phyloP scores from a whole-genome alignment of 495 filamentous ascomycete genomes.

The Thozetella sp. region DNA sequence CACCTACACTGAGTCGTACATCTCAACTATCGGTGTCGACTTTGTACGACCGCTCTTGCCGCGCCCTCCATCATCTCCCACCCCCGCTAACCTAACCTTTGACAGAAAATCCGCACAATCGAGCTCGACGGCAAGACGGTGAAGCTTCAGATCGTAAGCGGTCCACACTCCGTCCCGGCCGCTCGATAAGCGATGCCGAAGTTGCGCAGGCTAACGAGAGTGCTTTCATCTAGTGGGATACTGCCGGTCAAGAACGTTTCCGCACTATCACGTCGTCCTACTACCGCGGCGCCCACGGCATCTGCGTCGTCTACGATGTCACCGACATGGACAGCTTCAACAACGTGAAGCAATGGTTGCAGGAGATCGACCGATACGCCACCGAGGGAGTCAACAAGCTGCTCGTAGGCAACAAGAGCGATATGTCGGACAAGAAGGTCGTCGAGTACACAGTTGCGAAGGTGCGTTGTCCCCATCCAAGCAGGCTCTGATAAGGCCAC shows the following conservation, averaged over 20 bases:
- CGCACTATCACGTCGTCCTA: conserved; percentile 99
- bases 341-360: conserved; percentile 99
- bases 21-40: conserved; percentile 98
- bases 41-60: conserved; percentile 67
- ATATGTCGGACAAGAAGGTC: conserved; percentile 99
- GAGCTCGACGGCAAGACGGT: conserved; percentile 99
- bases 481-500: neutral
- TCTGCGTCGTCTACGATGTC: conserved; percentile 99
- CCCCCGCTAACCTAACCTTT: conserved; percentile 23
- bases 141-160: conserved; percentile 95
- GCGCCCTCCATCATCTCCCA: neutral
- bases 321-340: conserved; percentile 99
- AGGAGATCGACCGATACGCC: conserved; percentile 98
- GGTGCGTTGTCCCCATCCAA: conserved; percentile 53
- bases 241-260: conserved; percentile 98
- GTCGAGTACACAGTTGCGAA: conserved; percentile 99
- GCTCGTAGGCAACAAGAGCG: conserved; percentile 98
- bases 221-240: conserved; percentile 79
- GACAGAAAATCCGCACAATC: conserved; percentile 98
- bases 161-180: neutral
- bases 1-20: conserved; percentile 99
- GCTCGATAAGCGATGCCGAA: conserved; percentile 9
- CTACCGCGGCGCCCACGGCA: conserved; percentile 97
- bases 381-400: conserved; percentile 99
- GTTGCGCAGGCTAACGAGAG: conserved; percentile 5